Conservation (phyloP, 1,284 basidiomycete genomes). For the Coniophora puteana region DNA sequence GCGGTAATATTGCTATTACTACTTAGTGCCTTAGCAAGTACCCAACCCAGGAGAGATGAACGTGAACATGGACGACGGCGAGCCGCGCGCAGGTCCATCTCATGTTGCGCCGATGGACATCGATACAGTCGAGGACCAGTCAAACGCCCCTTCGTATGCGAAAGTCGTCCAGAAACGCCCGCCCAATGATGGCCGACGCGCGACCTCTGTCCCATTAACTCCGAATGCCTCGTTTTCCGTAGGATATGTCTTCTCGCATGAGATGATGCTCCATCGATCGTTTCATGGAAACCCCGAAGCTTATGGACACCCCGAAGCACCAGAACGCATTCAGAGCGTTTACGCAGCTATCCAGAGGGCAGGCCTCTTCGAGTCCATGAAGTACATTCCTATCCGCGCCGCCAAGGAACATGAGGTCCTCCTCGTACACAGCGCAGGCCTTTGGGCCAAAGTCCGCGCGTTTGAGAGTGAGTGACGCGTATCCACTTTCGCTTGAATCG, state of each 20-base stretch:
- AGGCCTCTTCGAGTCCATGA: constrained; percentile 73
- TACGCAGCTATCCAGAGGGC: constrained; percentile 60
- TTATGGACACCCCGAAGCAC: constrained; percentile 95
- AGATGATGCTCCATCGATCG: constrained; percentile 86
- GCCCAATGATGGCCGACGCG: constrained; percentile 13
- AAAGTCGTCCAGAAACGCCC: no score
- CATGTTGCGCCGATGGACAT: constrained; percentile 11
- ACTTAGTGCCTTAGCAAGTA: no score
- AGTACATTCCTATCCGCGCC: constrained; percentile 70
- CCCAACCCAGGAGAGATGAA: constrained; percentile 28
- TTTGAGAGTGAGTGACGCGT: constrained; percentile 61
- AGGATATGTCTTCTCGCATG: constrained; percentile 84
- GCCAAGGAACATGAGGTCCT: constrained; percentile 78
- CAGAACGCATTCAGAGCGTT: constrained; percentile 83
- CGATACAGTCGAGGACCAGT: constrained; percentile 10
- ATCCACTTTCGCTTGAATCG: no score
- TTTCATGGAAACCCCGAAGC: constrained; percentile 42
- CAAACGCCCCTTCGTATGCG: constrained; percentile 9
- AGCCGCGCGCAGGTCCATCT: no score
- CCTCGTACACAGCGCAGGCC: constrained; percentile 85
- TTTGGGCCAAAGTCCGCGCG: constrained; percentile 87
- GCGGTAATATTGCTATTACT: constrained; percentile 6
- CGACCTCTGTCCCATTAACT: constrained; percentile 28
- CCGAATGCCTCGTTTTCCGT: constrained; percentile 29
- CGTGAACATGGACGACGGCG: no score